Conservation (phyloP, 352 stramenopile genomes). For the Phytophthora aleatoria region DNA sequence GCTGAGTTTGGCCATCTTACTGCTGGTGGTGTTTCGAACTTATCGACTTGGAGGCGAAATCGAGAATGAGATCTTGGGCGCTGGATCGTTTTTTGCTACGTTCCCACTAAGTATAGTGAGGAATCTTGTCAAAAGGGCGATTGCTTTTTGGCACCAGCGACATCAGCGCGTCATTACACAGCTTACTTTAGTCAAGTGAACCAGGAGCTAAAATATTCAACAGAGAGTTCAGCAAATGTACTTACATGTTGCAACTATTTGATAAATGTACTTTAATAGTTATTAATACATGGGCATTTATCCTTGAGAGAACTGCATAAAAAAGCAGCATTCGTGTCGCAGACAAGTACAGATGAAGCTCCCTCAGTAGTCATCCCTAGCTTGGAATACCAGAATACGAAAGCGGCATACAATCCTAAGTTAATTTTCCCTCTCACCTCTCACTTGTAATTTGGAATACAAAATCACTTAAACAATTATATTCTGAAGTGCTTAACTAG, state of each 20-base stretch:
- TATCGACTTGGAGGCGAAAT: constrained; percentile 31
- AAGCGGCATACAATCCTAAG: too few relatives aligned
- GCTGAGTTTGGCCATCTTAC: constrained; percentile 81
- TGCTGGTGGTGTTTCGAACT: constrained; percentile 1
- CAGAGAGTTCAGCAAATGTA: too few relatives aligned
- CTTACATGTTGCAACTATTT: too few relatives aligned
- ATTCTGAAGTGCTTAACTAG: too few relatives aligned
- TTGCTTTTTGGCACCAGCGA: constrained; percentile 3
- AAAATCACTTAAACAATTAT: too few relatives aligned
- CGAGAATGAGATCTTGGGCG: constrained; percentile 35
- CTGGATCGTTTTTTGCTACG: not conserved
- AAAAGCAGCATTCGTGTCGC: not conserved
- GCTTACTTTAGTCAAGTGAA: constrained; percentile 18
- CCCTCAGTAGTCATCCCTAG: too few relatives aligned
- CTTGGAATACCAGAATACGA: too few relatives aligned
- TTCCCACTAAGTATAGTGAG: constrained; percentile 3
- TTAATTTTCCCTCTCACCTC: too few relatives aligned
- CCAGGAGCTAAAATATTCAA: too few relatives aligned
- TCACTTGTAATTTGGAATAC: too few relatives aligned
- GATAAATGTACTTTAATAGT: too few relatives aligned
- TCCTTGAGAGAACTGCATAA: not conserved
- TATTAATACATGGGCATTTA: too few relatives aligned
- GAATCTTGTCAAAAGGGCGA: constrained; percentile 23
- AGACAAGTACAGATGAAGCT: not conserved
- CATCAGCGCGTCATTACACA: not conserved